Evolutionary conservation across 495 filamentous ascomycete genomes (phyloP).

Genomic region (Echria macrotheca): DNA sequence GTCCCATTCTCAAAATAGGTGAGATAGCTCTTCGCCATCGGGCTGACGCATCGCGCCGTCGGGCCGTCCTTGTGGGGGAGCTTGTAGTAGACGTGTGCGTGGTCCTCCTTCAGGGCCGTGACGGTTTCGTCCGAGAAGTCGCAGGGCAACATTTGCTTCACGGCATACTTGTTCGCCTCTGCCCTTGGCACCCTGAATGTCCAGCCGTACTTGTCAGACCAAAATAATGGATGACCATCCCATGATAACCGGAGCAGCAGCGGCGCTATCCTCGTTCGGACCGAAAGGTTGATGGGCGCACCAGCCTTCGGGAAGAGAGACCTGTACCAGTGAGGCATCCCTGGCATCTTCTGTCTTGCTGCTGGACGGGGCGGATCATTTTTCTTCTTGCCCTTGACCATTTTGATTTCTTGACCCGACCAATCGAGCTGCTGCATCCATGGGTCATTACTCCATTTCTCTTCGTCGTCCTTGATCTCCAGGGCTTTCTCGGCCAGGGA

Average conservation of each 20-base stretch:
- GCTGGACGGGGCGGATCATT: slow-evolving; percentile 69
- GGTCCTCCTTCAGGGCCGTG: slow-evolving; percentile 58
- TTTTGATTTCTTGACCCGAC: slow-evolving; percentile 84
- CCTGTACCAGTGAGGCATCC: slow-evolving; percentile 95
- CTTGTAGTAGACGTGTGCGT: slow-evolving; percentile 71
- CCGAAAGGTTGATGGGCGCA: slow-evolving; percentile 66
- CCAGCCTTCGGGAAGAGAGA: slow-evolving; percentile 68
- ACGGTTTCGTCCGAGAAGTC: slow-evolving; percentile 73
- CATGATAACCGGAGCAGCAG: slow-evolving; percentile 79
- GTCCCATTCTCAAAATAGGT: slow-evolving; percentile 86
- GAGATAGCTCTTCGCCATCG: slow-evolving; percentile 85
- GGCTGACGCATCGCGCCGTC: slow-evolving; percentile 71
- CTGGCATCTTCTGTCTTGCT: slow-evolving; percentile 83
- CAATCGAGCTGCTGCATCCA: slow-evolving; percentile 95
- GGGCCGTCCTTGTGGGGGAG: slow-evolving; percentile 95
- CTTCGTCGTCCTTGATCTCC: slow-evolving; percentile 60
- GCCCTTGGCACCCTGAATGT: slow-evolving; percentile 71
- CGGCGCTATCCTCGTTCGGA: slow-evolving; percentile 83
- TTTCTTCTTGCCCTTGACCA: slow-evolving; percentile 88
- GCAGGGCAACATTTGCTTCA: slow-evolving; percentile 65
- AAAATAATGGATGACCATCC: slow-evolving; percentile 84
- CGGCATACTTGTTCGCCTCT: slow-evolving; percentile 58
- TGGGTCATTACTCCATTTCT: slow-evolving; percentile 67
- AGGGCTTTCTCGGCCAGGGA: slow-evolving; percentile 70
- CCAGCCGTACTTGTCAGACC: slow-evolving; percentile 92